Evolutionary conservation across 345 rosid species (phyloP).

Genomic region (Lepidium aucheri): DNA sequence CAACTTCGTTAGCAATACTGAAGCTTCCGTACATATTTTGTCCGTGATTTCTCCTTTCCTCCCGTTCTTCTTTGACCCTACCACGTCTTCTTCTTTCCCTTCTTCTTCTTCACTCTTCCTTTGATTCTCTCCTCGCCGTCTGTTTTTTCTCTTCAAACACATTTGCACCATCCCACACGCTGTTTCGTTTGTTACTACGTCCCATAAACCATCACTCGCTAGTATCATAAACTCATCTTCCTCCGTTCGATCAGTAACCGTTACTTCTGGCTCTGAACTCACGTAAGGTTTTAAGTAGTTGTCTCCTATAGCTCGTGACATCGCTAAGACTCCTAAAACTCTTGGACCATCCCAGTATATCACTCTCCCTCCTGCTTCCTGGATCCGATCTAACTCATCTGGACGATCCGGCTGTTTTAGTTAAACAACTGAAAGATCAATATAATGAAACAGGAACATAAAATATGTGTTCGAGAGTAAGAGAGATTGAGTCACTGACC

Average conservation of each 20-base stretch:
- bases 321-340: slow-evolving; percentile 77
- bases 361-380: slow-evolving; percentile 80
- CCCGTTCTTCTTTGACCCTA: slow-evolving; percentile 22
- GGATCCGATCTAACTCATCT: slow-evolving; percentile 68
- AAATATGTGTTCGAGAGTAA: neutral
- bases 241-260: slow-evolving; percentile 44
- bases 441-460: neutral
- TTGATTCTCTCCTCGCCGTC: neutral
- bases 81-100: neutral
- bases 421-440: neutral
- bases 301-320: slow-evolving; percentile 94
- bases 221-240: slow-evolving; percentile 77
- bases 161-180: slow-evolving; percentile 64
- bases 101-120: slow-evolving; percentile 13
- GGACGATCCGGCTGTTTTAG: slow-evolving; percentile 98
- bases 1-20: slow-evolving; percentile 58
- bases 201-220: slow-evolving; percentile 91
- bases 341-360: slow-evolving; percentile 87
- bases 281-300: slow-evolving; percentile 86
- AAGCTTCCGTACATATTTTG: slow-evolving; percentile 61
- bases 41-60: slow-evolving; percentile 35
- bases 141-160: slow-evolving; percentile 34
- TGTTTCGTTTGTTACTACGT: slow-evolving; percentile 74
- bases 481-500: slow-evolving; percentile 38
- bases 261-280: slow-evolving; percentile 77